Conservation (phyloP, 1,139 yeast species). For the Hansenula lynferdii region DNA sequence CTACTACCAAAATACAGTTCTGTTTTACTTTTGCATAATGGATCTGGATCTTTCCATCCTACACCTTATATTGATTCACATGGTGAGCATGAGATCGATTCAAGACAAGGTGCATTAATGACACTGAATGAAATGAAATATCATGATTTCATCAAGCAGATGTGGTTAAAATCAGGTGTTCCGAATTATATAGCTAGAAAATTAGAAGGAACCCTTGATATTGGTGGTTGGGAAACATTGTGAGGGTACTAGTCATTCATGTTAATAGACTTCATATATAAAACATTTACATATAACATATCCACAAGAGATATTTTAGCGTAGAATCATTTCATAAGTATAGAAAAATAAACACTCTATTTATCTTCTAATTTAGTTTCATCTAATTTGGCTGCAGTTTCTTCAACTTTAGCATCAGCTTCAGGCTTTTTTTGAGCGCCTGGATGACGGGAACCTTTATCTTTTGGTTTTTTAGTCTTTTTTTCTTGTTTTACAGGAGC, state of each 20-base stretch:
- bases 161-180: conserved; percentile 79
- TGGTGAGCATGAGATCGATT: conserved; percentile 80
- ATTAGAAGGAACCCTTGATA: conserved; percentile 72
- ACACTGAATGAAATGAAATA: conserved; percentile 61
- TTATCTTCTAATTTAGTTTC: conserved; percentile 4
- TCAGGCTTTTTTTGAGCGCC: conserved; percentile 36
- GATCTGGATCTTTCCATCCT: conserved; percentile 74
- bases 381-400: background rate
- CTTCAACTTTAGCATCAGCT: conserved; percentile 24
- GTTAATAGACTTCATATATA: background rate
- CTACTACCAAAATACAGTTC: conserved; percentile 73
- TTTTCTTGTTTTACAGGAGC: conserved; percentile 54
- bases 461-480: conserved; percentile 71
- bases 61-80: conserved; percentile 86
- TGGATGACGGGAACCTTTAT: conserved; percentile 83
- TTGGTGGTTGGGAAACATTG: conserved; percentile 96
- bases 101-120: conserved; percentile 69
- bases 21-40: conserved; percentile 60
- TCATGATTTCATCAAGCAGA: conserved; percentile 55
- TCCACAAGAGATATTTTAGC: too few species aligned
- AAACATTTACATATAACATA: too few species aligned
- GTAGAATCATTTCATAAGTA: too few species aligned
- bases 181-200: conserved; percentile 76
- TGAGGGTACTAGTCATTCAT: conserved; percentile 25
- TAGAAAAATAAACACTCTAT: too few species aligned